Evolutionary conservation across 2,329 filamentous ascomycete genomes (phyloP), one percentile per base, ranked within the genome.

Genomic region (Pyrenochaeta sp.): DNA sequence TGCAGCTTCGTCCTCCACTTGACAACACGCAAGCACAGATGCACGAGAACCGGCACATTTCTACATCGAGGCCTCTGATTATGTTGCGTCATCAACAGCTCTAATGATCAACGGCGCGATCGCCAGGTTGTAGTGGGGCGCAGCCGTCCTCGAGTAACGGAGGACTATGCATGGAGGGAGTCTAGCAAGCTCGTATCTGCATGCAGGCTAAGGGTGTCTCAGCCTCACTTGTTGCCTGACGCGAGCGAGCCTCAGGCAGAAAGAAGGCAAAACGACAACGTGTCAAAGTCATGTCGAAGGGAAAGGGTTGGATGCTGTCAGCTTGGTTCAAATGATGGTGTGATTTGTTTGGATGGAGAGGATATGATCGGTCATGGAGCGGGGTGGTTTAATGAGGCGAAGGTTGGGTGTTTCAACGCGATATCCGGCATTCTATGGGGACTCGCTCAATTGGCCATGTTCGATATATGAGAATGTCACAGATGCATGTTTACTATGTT

Each of bases 181-280:
- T 36, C 12, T 36, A 12, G 44, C 10, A 19, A 10, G 13, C 30
- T 47, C 45, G 45, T 47, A 47, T 36, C 45, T 47, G 45, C 28
- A 24, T 22, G 27, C 8, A 47, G n/a, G 28, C 28, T 22, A 32
- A 32, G 8, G 6, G 4, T 32, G 45, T 47, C 45, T 47, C 45
- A 47, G 45, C 45, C 45, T 47, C 45, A 34, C 45, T 47, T 10
- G 3, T 47, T 47, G 45, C 28, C 28, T 47, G 45, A 34, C 12
- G 25, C 40, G 9, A 4, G 45, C 28, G 28, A 34, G 45, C 45
- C 45, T 47, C 45, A 47, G 45, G 45, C 45, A 47, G 42, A 6
- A 25, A 25, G 25, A 44, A 47, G 45, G 45, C 45, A 47, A 47
- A 32, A 22, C n/a, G 28, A 5, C 28, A 15, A 47, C 45, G 45